Base-by-base conservation (phyloP, 768 basidiomycete genomes). In the Boletus tomentosulus region DNA sequence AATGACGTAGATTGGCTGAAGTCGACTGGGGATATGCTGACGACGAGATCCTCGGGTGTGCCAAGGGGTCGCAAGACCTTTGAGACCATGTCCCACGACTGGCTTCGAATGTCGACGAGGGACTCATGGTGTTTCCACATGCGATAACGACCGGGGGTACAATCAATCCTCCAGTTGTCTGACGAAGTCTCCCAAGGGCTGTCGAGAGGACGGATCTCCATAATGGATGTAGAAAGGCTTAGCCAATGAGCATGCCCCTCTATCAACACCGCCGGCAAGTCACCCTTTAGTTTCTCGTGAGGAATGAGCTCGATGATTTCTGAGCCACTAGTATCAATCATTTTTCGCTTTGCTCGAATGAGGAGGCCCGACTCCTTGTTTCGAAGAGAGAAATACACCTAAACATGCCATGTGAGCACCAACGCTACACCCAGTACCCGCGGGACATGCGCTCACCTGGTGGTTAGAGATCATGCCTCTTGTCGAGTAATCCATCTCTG, bases 181-280 rank as follows among this genome's bases (percentile, higher is more conserved):
- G 50, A 3, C 0, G 66, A 71, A 6, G 42, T 3, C n/a, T 57
- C 25, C 72, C 72, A 72, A 1, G 58, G 31, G 12, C 8, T 43
- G 4, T 64, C 50, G 1, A 64, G 55, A 9, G 67, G 65, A 2
- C 69, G 66, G 4, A 72, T 58, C 33, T 72, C 72, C 7, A 72
- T 54, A 41, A 44, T 19, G n/a, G 50, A 50, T 0, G 55, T 61
- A 4, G 56, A 41, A 10, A 69, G 49, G n/a, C 68, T 56, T 13
- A 73, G 35, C 72, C 72, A 73, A 48, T 71, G 72, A n/a, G 44
- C 58, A 30, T 66, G 58, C 0, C 46, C 56, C 5, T 57, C 48
- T 0, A 73, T 53, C 37, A 72, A 39, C 0, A 57, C 53, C 0
- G 15, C 33, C 0, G 71, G 71, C 11, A 72, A 13, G 48, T 73